Conservation (phyloP, 257 asterid genomes). For the Solanum megistacrolobum region DNA sequence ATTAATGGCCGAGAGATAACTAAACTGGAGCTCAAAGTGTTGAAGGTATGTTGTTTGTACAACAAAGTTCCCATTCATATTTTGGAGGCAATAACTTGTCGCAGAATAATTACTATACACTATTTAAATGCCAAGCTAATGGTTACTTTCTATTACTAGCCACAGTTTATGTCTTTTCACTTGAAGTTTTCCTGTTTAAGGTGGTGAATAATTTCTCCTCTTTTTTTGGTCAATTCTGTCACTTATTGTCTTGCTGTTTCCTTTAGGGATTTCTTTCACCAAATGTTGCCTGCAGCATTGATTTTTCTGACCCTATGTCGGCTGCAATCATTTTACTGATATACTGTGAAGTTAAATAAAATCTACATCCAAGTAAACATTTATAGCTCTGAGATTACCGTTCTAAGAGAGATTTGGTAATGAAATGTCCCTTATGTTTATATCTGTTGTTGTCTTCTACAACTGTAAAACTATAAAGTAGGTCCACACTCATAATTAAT, state of each 20-base stretch:
- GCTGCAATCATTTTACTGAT: not conserved
- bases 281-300: not conserved
- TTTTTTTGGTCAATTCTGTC: not conserved
- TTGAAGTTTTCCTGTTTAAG: not conserved
- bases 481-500: not conserved
- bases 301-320: not conserved
- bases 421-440: not conserved
- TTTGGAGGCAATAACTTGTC: not conserved
- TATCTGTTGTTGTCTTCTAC: not conserved
- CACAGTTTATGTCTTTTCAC: not conserved
- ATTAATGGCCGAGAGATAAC: constrained; percentile 33
- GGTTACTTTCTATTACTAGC: not conserved
- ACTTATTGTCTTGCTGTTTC: not conserved
- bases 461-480: not conserved
- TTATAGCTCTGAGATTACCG: not conserved
- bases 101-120: not conserved
- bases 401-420: not conserved
- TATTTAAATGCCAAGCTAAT: not conserved
- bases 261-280: not conserved
- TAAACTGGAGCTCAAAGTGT: constrained; percentile 20
- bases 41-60: constrained; percentile 11
- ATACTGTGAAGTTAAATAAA: not conserved
- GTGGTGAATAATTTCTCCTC: not conserved
- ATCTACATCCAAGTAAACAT: not conserved
- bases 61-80: not conserved